Conservation (phyloP, 139 green algal species). For the Coccomyxa sp. region DNA sequence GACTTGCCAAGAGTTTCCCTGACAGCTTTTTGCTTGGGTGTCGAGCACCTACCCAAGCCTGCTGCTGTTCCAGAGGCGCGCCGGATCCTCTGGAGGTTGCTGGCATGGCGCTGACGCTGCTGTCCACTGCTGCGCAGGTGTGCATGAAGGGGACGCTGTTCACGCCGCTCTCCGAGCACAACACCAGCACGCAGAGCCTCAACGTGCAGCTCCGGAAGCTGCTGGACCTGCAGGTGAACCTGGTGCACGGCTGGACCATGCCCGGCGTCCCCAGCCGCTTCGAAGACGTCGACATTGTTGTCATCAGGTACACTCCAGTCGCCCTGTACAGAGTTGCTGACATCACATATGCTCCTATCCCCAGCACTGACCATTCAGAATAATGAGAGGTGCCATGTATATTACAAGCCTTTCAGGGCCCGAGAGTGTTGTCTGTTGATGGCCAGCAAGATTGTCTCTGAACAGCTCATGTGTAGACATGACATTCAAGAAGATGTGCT, state of each 20-base stretch:
- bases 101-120: background rate
- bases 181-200: conserved; percentile 24
- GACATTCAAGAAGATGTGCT: too few species aligned
- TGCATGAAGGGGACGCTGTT: conserved; percentile 34
- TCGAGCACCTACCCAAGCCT: too few species aligned
- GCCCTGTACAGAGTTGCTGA: too few species aligned
- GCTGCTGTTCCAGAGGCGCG: too few species aligned
- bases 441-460: background rate
- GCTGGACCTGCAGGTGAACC: conserved; percentile 91
- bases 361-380: too few species aligned
- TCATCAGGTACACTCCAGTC: conserved; percentile 52
- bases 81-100: background rate
- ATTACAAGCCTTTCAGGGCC: too few species aligned
- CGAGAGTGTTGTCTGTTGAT: background rate
- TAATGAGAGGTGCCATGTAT: too few species aligned
- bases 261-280: conserved; percentile 91
- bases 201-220: conserved; percentile 86
- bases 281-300: conserved; percentile 89
- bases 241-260: conserved; percentile 89
- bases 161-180: conserved; percentile 16
- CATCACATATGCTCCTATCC: too few species aligned
- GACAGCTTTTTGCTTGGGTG: background rate
- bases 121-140: conserved; percentile 8
- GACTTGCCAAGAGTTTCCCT: background rate
- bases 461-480: too few species aligned